Evolutionary conservation across 257 asterid genomes (phyloP).

Genomic region (Misopates orontium): DNA sequence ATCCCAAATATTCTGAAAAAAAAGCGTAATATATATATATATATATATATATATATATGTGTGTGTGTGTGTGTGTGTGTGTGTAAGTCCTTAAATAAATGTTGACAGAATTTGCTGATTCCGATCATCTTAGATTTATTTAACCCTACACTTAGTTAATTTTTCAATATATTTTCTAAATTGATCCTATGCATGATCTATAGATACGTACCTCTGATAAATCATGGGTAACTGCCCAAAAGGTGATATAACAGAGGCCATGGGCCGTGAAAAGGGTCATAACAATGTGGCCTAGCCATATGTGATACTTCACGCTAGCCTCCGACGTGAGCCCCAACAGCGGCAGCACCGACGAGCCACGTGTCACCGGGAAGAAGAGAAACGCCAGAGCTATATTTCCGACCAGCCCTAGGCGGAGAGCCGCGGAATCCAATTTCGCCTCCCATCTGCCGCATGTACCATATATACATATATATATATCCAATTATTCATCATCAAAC

Average conservation of each 20-base stretch:
- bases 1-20: too few relatives aligned
- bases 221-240: conserved; percentile 55
- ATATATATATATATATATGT: too few relatives aligned
- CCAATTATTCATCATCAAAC: too few relatives aligned
- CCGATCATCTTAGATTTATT: too few relatives aligned
- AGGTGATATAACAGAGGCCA: conserved; percentile 53
- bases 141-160: too few relatives aligned
- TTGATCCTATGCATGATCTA: too few relatives aligned
- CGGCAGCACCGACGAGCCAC: conserved; percentile 71
- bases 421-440: conserved; percentile 52
- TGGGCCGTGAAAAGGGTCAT: conserved; percentile 74
- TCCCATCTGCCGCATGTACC: conserved; percentile 56
- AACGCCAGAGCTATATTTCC: conserved; percentile 61
- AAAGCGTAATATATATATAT: too few relatives aligned
- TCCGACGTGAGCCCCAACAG: conserved; percentile 79
- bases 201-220: conserved; percentile 45
- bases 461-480: too few relatives aligned
- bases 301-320: conserved; percentile 75
- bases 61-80: too few relatives aligned
- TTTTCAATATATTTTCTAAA: too few relatives aligned
- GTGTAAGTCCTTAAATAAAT: too few relatives aligned
- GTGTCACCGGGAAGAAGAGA: conserved; percentile 85
- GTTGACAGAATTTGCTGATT: too few relatives aligned
- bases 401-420: conserved; percentile 57
- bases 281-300: conserved; percentile 80